Conservation (phyloP, 2,329 filamentous ascomycete species). For the Metarhizium robertsii region DNA sequence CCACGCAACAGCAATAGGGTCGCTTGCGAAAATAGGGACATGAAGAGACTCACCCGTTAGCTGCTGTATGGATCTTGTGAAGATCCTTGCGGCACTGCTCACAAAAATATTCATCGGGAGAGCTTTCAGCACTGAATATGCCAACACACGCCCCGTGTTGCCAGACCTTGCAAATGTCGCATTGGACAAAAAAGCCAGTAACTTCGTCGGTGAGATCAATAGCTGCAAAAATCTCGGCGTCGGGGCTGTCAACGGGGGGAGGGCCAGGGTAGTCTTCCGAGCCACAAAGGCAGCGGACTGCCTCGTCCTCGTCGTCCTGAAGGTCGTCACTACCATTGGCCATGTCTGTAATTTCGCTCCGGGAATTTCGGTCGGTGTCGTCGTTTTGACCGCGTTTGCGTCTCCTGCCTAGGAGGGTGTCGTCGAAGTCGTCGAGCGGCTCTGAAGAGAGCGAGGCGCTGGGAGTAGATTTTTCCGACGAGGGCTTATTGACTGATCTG, state of each 20-base stretch:
- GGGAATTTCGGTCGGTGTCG: slow-evolving; percentile 38
- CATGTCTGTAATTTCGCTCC: slow-evolving; percentile 39
- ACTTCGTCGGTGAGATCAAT: slow-evolving; percentile 70
- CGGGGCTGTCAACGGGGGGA: slow-evolving; percentile 51
- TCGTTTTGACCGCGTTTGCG: slow-evolving; percentile 67
- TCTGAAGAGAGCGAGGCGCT: slow-evolving; percentile 65
- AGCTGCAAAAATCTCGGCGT: slow-evolving; percentile 47
- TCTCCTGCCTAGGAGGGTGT: slow-evolving; percentile 64
- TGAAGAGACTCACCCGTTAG: slow-evolving; percentile 65
- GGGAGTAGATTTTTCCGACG: slow-evolving; percentile 68
- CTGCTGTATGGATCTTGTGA: slow-evolving; percentile 71
- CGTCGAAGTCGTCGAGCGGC: slow-evolving; percentile 56
- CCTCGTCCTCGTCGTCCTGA: slow-evolving; percentile 76
- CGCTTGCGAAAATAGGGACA: neutral
- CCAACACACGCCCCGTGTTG: slow-evolving; percentile 97
- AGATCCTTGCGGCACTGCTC: slow-evolving; percentile 88
- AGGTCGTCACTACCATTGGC: slow-evolving; percentile 58
- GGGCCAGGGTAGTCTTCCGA: slow-evolving; percentile 90
- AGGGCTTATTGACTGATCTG: slow-evolving; percentile 61
- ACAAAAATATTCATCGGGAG: slow-evolving; percentile 96
- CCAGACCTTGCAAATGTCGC: slow-evolving; percentile 96
- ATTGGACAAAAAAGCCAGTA: slow-evolving; percentile 94
- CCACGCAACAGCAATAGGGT: neutral
- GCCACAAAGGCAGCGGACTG: slow-evolving; percentile 91
- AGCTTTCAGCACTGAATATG: slow-evolving; percentile 87